phyloP scores from a whole-genome alignment of 148 eudicot species.

The Cornus florida region DNA sequence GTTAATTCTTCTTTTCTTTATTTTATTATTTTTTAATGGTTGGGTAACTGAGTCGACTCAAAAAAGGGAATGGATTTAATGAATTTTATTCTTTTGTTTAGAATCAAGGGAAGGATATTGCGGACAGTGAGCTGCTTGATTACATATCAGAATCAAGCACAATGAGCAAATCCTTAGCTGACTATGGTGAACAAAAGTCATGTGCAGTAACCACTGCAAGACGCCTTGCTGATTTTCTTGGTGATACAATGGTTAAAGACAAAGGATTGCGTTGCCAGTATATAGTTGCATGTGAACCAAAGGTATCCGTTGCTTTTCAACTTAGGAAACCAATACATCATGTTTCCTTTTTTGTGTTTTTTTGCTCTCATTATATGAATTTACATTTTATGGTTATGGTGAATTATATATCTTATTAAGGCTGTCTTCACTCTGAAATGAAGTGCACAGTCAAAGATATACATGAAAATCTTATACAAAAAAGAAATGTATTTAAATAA shows the following conservation, averaged over 20 bases:
- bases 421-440: background rate
- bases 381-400: background rate
- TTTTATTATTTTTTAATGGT: background rate
- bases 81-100: constrained; percentile 34
- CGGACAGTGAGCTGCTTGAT: constrained; percentile 92
- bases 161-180: constrained; percentile 97
- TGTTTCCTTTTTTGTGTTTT: background rate
- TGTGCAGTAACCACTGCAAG: constrained; percentile 98
- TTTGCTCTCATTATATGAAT: background rate
- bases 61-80: background rate
- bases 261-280: constrained; percentile 95
- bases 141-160: constrained; percentile 98
- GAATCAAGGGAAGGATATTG: constrained; percentile 93
- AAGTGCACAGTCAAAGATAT: background rate
- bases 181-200: constrained; percentile 95
- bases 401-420: background rate
- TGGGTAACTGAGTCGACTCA: background rate
- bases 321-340: background rate
- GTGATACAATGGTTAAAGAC: constrained; percentile 99
- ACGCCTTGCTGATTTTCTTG: constrained; percentile 96
- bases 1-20: constrained; percentile 2
- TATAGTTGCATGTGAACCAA: constrained; percentile 94
- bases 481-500: background rate
- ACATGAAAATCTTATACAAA: too few relatives aligned
- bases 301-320: constrained; percentile 44